phyloP scores from a whole-genome alignment of 352 stramenopile genomes.

The Phytophthora hibernalis region DNA sequence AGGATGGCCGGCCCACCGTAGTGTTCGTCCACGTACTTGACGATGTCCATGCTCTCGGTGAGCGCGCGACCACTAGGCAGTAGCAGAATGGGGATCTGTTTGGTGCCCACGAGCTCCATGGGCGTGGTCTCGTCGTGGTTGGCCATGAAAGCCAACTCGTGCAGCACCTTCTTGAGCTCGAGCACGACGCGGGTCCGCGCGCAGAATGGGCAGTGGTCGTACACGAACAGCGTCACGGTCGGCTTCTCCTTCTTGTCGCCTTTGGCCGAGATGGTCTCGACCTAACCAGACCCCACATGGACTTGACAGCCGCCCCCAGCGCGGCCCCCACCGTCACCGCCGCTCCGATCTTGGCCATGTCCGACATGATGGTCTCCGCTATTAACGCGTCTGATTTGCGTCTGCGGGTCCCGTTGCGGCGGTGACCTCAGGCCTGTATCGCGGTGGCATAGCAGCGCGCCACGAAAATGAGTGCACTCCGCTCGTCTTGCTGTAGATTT shows the following conservation, averaged over 20 bases:
- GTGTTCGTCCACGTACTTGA: slow-evolving; percentile 64
- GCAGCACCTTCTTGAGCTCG: slow-evolving; percentile 53
- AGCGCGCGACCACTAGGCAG: slow-evolving; percentile 50
- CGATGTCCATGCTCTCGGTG: slow-evolving; percentile 69
- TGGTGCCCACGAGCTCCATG: slow-evolving; percentile 54
- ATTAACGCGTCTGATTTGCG: no score
- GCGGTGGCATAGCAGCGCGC: neutral
- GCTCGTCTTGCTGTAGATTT: no score
- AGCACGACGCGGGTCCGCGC: slow-evolving; percentile 62
- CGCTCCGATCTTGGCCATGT: slow-evolving; percentile 55
- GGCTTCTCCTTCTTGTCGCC: slow-evolving; percentile 19
- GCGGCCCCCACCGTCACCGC: slow-evolving; percentile 54
- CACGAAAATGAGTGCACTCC: no score
- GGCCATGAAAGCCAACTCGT: slow-evolving; percentile 53
- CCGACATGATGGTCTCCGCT: slow-evolving; percentile 37
- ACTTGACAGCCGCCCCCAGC: slow-evolving; percentile 47
- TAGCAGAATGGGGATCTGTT: slow-evolving; percentile 62
- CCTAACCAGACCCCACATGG: slow-evolving; percentile 32
- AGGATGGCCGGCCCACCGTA: slow-evolving; percentile 49
- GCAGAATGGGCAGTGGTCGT: slow-evolving; percentile 69
- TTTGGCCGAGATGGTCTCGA: slow-evolving; percentile 17
- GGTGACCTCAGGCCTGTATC: no score
- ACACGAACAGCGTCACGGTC: slow-evolving; percentile 51
- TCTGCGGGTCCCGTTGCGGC: no score
- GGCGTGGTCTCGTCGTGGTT: slow-evolving; percentile 67